Evolutionary conservation across 1,139 yeast genomes (phyloP).

Genomic region (Entelexis sorbosivorans): DNA sequence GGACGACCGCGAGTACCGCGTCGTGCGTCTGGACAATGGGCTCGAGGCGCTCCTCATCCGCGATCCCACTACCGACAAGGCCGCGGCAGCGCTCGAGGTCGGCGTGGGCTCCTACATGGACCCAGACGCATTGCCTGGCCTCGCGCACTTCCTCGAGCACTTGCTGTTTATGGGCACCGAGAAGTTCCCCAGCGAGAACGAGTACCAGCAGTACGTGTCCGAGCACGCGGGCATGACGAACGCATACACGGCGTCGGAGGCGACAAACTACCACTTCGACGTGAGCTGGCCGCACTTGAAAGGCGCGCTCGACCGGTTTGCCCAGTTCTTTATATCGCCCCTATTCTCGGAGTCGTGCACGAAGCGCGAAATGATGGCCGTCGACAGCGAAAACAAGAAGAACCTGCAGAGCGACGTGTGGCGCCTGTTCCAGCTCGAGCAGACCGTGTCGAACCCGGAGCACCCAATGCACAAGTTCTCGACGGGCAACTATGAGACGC

Average conservation of each 20-base stretch:
- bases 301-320: constrained; percentile 84
- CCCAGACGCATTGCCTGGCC: constrained; percentile 61
- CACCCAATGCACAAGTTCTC: constrained; percentile 68
- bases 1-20: constrained; percentile 67
- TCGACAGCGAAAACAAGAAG: constrained; percentile 90
- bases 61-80: constrained; percentile 76
- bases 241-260: constrained; percentile 83
- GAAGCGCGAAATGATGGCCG: constrained; percentile 88
- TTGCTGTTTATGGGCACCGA: constrained; percentile 92
- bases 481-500: constrained; percentile 58
- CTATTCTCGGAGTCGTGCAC: constrained; percentile 70
- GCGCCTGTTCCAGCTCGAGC: constrained; percentile 79
- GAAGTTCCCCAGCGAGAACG: constrained; percentile 86
- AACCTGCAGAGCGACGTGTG: constrained; percentile 81
- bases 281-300: constrained; percentile 62
- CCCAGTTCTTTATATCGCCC: constrained; percentile 84
- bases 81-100: constrained; percentile 90
- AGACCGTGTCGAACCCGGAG: constrained; percentile 53
- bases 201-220: constrained; percentile 65
- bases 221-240: constrained; percentile 59
- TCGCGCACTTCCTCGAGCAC: constrained; percentile 97
- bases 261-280: constrained; percentile 86
- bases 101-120: constrained; percentile 84
- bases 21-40: constrained; percentile 54
- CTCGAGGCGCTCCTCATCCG: constrained; percentile 67